These are phyloP conservation scores for Berkeleyomyces rouxiae DNA, from an alignment of 2,329 filamentous ascomycete species.

Conservation along the genomic window DNA sequence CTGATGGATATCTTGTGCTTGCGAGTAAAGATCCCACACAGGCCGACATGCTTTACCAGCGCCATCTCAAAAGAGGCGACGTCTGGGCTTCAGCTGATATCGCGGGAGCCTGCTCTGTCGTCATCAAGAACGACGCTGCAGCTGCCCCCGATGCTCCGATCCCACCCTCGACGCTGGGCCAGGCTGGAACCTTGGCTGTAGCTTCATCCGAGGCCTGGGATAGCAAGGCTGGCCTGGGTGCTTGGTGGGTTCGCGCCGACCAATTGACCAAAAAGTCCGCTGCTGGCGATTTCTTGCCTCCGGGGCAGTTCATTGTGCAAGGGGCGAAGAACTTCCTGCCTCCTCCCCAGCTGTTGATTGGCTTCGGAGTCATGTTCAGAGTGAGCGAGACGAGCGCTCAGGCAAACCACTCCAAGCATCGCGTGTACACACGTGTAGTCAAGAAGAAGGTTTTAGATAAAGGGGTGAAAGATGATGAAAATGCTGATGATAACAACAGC, in stretches of 20 bases:
- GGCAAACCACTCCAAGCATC: slow-evolving; percentile 59
- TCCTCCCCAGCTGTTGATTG: slow-evolving; percentile 71
- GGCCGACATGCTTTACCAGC: slow-evolving; percentile 79
- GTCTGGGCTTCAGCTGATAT: slow-evolving; percentile 85
- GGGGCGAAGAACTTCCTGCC: slow-evolving; percentile 86
- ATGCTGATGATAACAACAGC: slow-evolving; percentile 4
- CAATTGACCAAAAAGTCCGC: slow-evolving; percentile 78
- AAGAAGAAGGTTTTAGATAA: slow-evolving; percentile 17
- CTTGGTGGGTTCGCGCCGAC: slow-evolving; percentile 85
- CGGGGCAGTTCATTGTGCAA: slow-evolving; percentile 62
- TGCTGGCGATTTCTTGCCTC: slow-evolving; percentile 61
- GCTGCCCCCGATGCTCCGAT: slow-evolving; percentile 68
- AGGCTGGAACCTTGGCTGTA: slow-evolving; percentile 73
- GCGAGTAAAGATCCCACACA: slow-evolving; percentile 80
- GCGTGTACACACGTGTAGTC: slow-evolving; percentile 17
- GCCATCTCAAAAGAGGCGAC: slow-evolving; percentile 75
- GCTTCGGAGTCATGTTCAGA: slow-evolving; percentile 73
- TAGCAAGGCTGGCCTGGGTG: slow-evolving; percentile 85
- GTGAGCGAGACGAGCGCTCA: slow-evolving; percentile 72
- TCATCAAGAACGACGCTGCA: slow-evolving; percentile 75
- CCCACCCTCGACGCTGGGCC: slow-evolving; percentile 75
- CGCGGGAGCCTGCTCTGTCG: slow-evolving; percentile 63
- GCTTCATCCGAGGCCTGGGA: slow-evolving; percentile 88
- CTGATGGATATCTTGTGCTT: slow-evolving; percentile 83
- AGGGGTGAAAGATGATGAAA: slow-evolving; percentile 23